Evolutionary conservation across 1,284 basidiomycete genomes (phyloP).

Genomic region (Austroboletus niveus): DNA sequence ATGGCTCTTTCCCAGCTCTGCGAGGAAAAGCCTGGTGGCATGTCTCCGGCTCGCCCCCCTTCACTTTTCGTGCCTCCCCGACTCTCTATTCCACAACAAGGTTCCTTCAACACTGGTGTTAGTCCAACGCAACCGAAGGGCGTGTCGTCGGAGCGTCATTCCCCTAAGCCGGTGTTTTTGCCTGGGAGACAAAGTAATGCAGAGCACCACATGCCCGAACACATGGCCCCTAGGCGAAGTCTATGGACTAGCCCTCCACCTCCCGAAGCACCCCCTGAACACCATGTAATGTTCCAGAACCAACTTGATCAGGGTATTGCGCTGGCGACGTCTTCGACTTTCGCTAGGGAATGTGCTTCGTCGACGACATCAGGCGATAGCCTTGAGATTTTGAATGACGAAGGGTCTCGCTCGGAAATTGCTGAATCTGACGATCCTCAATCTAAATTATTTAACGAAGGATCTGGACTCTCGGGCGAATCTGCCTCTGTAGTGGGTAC

Average conservation of each 20-base stretch:
- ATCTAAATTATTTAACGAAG: conserved; percentile 62
- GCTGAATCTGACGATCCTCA: conserved; percentile 64
- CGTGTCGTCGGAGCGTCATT: conserved; percentile 44
- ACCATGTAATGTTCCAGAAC: conserved; percentile 62
- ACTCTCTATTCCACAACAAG: conserved; percentile 61
- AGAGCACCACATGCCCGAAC: conserved; percentile 49
- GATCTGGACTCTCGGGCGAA: conserved; percentile 12
- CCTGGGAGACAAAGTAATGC: conserved; percentile 34
- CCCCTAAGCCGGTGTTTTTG: conserved; percentile 48
- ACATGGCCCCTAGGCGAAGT: conserved; percentile 74
- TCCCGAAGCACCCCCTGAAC: conserved; percentile 65
- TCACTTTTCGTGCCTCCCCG: conserved; percentile 54
- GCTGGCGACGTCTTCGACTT: conserved; percentile 63
- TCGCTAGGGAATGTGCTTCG: conserved; percentile 49
- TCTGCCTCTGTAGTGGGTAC: conserved; percentile 13
- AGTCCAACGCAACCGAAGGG: conserved; percentile 54
- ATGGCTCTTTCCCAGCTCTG: conserved; percentile 81
- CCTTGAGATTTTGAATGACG: conserved; percentile 58
- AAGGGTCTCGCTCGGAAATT: conserved; percentile 55
- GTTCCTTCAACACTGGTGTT: conserved; percentile 63
- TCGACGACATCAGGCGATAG: conserved; percentile 57
- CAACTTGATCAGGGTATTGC: conserved; percentile 61
- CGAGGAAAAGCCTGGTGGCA: conserved; percentile 64
- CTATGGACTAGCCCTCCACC: conserved; percentile 85
- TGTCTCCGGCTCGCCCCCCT: conserved; percentile 41